phyloP scores from a whole-genome alignment of 148 eudicot species.

The Agrostemma githago region DNA sequence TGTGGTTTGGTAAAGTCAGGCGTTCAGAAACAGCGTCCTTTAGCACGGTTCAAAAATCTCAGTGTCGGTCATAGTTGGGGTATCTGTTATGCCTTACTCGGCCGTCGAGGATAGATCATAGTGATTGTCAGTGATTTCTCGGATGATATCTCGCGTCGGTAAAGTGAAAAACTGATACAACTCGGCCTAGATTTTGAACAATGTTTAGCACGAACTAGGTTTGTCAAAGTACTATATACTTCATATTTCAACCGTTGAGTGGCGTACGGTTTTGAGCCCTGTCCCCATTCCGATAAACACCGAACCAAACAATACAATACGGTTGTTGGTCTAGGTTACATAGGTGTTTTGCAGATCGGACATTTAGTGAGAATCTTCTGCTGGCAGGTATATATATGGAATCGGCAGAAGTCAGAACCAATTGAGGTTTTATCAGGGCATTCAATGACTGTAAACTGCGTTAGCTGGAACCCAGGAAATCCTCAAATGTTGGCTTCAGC shows the following conservation, averaged over 20 bases:
- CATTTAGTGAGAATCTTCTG: background rate
- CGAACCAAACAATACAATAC: background rate
- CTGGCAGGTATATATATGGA: slow-evolving; percentile 86
- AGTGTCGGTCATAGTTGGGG: no score
- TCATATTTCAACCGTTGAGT: background rate
- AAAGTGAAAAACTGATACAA: no score
- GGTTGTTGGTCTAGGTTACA: background rate
- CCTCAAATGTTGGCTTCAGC: slow-evolving; percentile 92
- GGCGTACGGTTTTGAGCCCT: background rate
- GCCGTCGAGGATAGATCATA: no score
- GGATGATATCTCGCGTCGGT: no score
- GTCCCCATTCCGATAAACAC: no score
- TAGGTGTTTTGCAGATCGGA: background rate
- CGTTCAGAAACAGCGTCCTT: background rate
- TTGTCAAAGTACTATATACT: background rate
- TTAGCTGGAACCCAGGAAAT: slow-evolving; percentile 83
- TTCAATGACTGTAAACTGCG: slow-evolving; percentile 80
- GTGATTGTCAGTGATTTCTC: no score
- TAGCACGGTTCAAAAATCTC: no score
- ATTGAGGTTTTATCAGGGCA: slow-evolving; percentile 75
- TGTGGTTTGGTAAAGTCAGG: background rate
- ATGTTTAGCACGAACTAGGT: background rate
- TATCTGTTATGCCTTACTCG: no score
- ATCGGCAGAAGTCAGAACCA: slow-evolving; percentile 53
- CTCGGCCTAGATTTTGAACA: no score